Conservation (phyloP, 768 basidiomycete species). For the Mycena latifolia region DNA sequence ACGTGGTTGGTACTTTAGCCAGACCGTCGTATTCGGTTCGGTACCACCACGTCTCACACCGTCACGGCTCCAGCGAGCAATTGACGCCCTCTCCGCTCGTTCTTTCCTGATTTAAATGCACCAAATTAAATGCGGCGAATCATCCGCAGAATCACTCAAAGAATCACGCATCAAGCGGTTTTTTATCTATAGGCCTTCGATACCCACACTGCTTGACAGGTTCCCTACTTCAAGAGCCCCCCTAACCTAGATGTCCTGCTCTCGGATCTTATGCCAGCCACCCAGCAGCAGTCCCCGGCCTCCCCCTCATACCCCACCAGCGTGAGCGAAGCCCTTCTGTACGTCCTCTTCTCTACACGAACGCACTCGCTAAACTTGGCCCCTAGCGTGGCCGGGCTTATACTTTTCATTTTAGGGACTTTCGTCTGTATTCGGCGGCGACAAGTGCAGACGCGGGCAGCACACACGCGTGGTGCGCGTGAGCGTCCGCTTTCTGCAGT, state of each 20-base stretch:
- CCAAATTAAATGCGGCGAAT: neutral
- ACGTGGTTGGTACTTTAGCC: too few species aligned
- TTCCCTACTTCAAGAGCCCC: constrained; percentile 2
- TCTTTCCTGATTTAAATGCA: too few species aligned
- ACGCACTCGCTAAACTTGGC: neutral
- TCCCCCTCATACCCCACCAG: neutral
- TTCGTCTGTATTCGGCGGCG: neutral
- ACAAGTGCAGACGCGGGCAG: neutral
- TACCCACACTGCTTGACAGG: constrained; percentile 15
- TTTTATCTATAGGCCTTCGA: neutral
- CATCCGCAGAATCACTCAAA: constrained; percentile 7
- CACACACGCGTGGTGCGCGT: neutral
- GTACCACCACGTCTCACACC: too few species aligned
- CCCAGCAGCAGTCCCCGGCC: neutral
- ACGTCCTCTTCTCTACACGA: neutral
- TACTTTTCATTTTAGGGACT: neutral
- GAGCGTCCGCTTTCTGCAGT: neutral
- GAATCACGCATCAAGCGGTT: too few species aligned
- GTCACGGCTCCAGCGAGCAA: too few species aligned
- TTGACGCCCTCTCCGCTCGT: too few species aligned
- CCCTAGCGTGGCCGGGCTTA: neutral
- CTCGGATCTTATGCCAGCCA: constrained; percentile 12
- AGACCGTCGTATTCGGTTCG: too few species aligned
- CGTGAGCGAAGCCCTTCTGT: constrained; percentile 5
- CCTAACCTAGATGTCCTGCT: neutral